A percentile compares a stretch with the other conserved stretches of the same genome.
Evolutionary conservation across 176 grass and related monocot genomes (phyloP).

Genomic region (Musa beccarii): DNA sequence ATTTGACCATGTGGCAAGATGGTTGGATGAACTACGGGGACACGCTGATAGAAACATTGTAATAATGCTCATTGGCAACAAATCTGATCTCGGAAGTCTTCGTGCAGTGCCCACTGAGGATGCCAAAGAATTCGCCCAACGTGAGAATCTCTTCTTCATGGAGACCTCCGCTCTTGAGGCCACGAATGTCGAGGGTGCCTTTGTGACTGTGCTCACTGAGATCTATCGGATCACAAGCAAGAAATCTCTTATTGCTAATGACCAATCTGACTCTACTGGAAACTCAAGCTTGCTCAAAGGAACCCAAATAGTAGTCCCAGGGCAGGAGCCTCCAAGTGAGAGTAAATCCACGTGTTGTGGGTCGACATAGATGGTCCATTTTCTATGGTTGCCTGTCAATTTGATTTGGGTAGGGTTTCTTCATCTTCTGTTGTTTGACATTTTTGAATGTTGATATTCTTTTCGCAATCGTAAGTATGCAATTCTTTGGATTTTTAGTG

Average conservation of each 20-base stretch:
- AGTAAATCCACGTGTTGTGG: not conserved
- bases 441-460: too few relatives aligned
- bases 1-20: not conserved
- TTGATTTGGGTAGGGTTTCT: too few relatives aligned
- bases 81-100: too few relatives aligned
- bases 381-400: too few relatives aligned
- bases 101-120: too few relatives aligned
- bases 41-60: not conserved
- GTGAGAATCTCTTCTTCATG: conserved; percentile 6
- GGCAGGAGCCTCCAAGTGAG: not conserved
- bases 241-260: not conserved
- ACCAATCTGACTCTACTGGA: not conserved
- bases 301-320: conserved; percentile 1
- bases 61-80: too few relatives aligned
- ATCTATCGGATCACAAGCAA: not conserved
- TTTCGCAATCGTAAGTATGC: too few relatives aligned
- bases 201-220: not conserved
- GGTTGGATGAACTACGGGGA: not conserved
- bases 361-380: too few relatives aligned
- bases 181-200: too few relatives aligned
- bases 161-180: not conserved
- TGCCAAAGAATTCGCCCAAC: not conserved
- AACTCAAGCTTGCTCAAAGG: conserved; percentile 4
- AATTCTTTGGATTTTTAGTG: too few relatives aligned
- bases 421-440: too few relatives aligned